phyloP scores from a whole-genome alignment of 2,329 filamentous ascomycete species.

The Remersonia thermophila region DNA sequence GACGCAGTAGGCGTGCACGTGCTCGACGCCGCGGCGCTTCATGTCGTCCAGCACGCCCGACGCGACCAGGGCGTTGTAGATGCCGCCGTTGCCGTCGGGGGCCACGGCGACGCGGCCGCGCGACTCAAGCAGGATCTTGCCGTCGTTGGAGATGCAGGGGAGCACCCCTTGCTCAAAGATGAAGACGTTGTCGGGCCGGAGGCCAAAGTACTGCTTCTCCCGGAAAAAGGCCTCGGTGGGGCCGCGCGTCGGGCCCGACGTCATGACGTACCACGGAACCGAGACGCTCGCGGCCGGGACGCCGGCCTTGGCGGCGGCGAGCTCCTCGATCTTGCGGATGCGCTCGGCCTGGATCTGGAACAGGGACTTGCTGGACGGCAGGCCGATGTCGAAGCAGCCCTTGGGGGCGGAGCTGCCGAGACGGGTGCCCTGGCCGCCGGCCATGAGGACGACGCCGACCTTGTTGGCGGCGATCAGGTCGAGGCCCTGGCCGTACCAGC shows the following conservation, averaged over 20 bases:
- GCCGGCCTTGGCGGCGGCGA: slow-evolving; percentile 60
- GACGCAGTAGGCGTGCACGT: slow-evolving; percentile 95
- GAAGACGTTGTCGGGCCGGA: slow-evolving; percentile 71
- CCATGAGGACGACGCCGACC: slow-evolving; percentile 85
- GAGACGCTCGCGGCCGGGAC: slow-evolving; percentile 36
- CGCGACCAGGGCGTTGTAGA: slow-evolving; percentile 81
- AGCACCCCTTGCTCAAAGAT: slow-evolving; percentile 97
- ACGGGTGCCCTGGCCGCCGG: slow-evolving; percentile 89
- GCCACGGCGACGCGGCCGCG: slow-evolving; percentile 89
- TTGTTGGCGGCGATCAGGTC: slow-evolving; percentile 68
- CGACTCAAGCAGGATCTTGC: slow-evolving; percentile 87
- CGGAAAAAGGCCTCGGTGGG: slow-evolving; percentile 92
- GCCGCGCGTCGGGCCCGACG: slow-evolving; percentile 80
- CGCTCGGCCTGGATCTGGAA: slow-evolving; percentile 97
- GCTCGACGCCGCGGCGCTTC: slow-evolving; percentile 76
- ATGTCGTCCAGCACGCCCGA: slow-evolving; percentile 78
- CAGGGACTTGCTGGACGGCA: slow-evolving; percentile 84
- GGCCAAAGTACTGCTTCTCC: slow-evolving; percentile 80
- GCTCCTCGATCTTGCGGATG: slow-evolving; percentile 71
- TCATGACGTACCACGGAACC: slow-evolving; percentile 99
- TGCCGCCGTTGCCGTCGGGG: slow-evolving; percentile 91
- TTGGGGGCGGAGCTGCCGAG: slow-evolving; percentile 92
- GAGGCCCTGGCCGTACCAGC: slow-evolving; percentile 74
- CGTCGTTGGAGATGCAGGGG: slow-evolving; percentile 93
- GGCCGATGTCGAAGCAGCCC: slow-evolving; percentile 92